Evolutionary conservation across 2,329 filamentous ascomycete genomes (phyloP).

Genomic region (Colletotrichum sp.): DNA sequence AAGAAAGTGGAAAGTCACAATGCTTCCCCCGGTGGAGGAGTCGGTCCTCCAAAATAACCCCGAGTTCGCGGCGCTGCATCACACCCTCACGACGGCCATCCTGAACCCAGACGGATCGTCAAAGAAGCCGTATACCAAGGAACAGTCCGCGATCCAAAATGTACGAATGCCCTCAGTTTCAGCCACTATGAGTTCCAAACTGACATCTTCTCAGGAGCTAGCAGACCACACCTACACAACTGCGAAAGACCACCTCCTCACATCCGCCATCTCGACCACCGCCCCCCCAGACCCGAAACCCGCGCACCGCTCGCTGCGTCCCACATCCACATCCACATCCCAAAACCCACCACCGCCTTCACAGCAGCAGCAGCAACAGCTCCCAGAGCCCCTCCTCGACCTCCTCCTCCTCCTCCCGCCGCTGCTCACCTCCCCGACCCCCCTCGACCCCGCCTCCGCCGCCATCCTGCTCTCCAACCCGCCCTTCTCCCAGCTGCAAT

Average conservation of each 20-base stretch:
- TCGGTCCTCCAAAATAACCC: conserved; percentile 61
- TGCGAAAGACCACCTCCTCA: conserved; percentile 57
- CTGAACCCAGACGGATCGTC: conserved; percentile 65
- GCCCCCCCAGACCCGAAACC: conserved; percentile 32
- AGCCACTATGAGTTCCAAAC: too few relatives aligned
- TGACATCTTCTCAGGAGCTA: conserved; percentile 46
- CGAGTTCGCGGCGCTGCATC: conserved; percentile 64
- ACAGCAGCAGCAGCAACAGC: conserved; percentile 24
- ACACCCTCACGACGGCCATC: conserved; percentile 55
- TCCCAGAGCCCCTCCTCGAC: conserved; percentile 54
- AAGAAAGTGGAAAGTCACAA: conserved; percentile 25
- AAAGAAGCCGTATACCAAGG: conserved; percentile 53
- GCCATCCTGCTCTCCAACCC: conserved; percentile 54
- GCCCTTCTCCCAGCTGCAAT: conserved; percentile 52
- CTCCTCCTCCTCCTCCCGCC: conserved; percentile 60
- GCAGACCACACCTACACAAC: conserved; percentile 50
- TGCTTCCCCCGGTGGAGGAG: conserved; percentile 65
- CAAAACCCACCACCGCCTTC: conserved; percentile 20
- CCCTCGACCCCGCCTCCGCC: conserved; percentile 39
- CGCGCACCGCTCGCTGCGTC: conserved; percentile 26
- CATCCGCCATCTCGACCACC: conserved; percentile 53
- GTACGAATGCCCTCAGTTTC: conserved; percentile 37
- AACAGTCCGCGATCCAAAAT: conserved; percentile 53
- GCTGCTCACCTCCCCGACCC: conserved; percentile 43
- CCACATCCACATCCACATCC: conserved; percentile 23